phyloP scores from a whole-genome alignment of 2,329 filamentous ascomycete genomes.

The Colletotrichum echinochloae region DNA sequence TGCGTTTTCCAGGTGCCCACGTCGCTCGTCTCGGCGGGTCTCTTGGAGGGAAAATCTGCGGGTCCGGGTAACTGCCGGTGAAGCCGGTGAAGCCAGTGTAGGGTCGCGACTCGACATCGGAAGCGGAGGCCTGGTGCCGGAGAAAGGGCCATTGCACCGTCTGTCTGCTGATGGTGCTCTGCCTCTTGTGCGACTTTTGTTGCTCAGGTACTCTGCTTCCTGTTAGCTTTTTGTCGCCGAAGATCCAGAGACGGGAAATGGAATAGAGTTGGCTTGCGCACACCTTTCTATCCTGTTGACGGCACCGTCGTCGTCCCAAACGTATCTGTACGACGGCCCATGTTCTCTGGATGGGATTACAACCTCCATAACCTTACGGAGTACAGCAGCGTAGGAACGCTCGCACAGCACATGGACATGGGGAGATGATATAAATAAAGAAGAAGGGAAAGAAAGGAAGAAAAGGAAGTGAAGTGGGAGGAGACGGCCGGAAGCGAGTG shows the following conservation, averaged over 20 bases:
- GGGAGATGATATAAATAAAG: slow-evolving; percentile 21
- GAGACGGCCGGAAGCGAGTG: slow-evolving; percentile 19
- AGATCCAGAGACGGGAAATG: background rate
- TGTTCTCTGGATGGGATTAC: slow-evolving; percentile 42
- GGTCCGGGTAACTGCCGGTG: slow-evolving; percentile 33
- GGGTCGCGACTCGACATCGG: slow-evolving; percentile 34
- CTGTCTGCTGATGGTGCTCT: slow-evolving; percentile 39
- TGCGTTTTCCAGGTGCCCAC: slow-evolving; percentile 40
- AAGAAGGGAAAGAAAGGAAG: slow-evolving; percentile 2
- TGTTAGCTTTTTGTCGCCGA: slow-evolving; percentile 20
- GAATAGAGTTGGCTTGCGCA: background rate
- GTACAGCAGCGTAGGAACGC: slow-evolving; percentile 26
- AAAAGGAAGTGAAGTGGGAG: background rate
- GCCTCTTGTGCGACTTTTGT: slow-evolving; percentile 12
- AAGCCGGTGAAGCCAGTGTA: slow-evolving; percentile 38
- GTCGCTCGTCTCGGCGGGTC: slow-evolving; percentile 37
- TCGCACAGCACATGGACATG: slow-evolving; percentile 36
- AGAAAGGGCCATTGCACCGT: slow-evolving; percentile 43
- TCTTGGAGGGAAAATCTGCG: slow-evolving; percentile 22
- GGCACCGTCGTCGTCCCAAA: slow-evolving; percentile 41
- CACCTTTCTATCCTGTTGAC: slow-evolving; percentile 41
- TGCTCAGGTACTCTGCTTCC: slow-evolving; percentile 18
- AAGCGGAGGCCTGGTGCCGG: slow-evolving; percentile 36
- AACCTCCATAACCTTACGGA: slow-evolving; percentile 40
- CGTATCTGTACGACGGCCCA: slow-evolving; percentile 40